Evolutionary conservation across 768 basidiomycete genomes (phyloP).

Genomic region (Clavulina sp.): DNA sequence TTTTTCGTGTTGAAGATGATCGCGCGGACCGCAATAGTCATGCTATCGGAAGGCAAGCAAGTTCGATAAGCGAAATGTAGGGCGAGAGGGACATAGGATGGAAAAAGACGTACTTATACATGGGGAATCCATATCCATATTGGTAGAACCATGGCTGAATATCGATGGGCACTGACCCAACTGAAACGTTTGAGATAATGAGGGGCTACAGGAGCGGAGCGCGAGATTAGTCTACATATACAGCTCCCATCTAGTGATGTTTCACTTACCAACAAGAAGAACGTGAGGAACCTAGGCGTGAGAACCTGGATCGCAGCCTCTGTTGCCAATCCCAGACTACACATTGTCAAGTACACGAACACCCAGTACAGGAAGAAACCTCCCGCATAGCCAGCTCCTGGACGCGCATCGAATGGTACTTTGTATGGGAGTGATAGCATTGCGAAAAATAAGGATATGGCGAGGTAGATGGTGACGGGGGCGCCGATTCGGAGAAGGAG

Average conservation of each 20-base stretch:
- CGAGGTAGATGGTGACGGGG: constrained; percentile 22
- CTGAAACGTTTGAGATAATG: constrained; percentile 35
- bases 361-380: constrained; percentile 22
- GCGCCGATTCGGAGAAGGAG: constrained; percentile 16
- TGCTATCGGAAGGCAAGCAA: constrained; percentile 56
- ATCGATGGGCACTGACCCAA: constrained; percentile 35
- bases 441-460: constrained; percentile 25
- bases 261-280: no score
- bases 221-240: no score
- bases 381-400: no score
- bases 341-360: constrained; percentile 18
- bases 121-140: constrained; percentile 54
- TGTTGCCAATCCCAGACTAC: constrained; percentile 15
- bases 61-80: no score
- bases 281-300: constrained; percentile 13
- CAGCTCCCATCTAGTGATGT: no score
- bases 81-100: no score
- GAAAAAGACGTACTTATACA: constrained; percentile 24
- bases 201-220: no score
- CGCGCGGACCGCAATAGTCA: constrained; percentile 35
- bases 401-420: constrained; percentile 26
- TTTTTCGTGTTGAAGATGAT: constrained; percentile 50
- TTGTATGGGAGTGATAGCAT: constrained; percentile 28
- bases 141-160: constrained; percentile 19
- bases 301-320: constrained; percentile 21